phyloP scores from a whole-genome alignment of 1,284 basidiomycete genomes.

The Inonotus hispidus region DNA sequence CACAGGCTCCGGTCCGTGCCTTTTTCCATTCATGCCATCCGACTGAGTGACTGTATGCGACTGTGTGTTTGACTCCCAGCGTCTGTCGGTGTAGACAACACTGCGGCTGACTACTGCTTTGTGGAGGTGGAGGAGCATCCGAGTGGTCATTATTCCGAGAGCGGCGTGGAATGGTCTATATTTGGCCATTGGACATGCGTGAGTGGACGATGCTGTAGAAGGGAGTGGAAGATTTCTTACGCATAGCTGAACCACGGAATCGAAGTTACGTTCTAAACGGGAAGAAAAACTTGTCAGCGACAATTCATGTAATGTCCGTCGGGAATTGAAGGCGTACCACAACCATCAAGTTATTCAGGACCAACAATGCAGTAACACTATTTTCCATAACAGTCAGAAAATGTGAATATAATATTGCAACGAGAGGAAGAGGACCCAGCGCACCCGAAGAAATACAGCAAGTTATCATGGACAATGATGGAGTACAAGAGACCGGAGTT shows the following conservation, averaged over 20 bases:
- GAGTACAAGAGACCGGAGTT: slow-evolving; percentile 22
- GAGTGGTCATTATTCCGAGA: slow-evolving; percentile 39
- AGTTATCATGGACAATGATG: slow-evolving; percentile 34
- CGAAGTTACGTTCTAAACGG: slow-evolving; percentile 21
- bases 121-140: slow-evolving; percentile 41
- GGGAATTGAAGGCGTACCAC: slow-evolving; percentile 28
- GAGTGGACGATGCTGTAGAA: not conserved
- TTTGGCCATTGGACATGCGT: not conserved
- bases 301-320: not conserved
- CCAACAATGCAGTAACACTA: slow-evolving; percentile 31
- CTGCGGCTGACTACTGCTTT: slow-evolving; percentile 23
- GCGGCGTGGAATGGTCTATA: slow-evolving; percentile 42
- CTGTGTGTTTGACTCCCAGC: no score
- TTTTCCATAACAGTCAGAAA: not conserved
- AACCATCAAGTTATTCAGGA: slow-evolving; percentile 43
- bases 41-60: no score
- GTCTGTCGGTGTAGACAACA: not conserved
- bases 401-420: not conserved
- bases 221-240: slow-evolving; percentile 22
- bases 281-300: not conserved
- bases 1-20: no score
- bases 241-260: slow-evolving; percentile 47
- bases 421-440: slow-evolving; percentile 3
- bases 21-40: no score
- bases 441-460: slow-evolving; percentile 37